Evolutionary conservation across 768 basidiomycete genomes (phyloP), one percentile per base, ranked within the genome.

Genomic region (Lactarius sp.): DNA sequence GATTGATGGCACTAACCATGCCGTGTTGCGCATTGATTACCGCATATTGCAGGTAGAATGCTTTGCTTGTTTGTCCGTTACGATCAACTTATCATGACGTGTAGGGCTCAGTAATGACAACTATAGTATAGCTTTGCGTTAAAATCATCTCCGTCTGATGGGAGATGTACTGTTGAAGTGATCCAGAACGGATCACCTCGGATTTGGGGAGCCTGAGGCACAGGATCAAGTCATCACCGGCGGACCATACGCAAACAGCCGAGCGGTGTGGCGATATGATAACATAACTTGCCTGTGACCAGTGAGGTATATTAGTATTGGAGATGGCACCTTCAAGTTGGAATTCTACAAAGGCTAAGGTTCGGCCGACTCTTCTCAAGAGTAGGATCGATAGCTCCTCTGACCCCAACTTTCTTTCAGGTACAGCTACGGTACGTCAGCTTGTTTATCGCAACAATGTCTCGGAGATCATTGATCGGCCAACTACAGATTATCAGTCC

Each of bases 401-500:
- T 36, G 39, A 34, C 56, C 60, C n/a, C n/a, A 13, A 37, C 67
- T 44, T 36, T 50, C 50, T 61, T 44, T 42, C 61, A 82, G 79
- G 80, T 82, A 39, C 81, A 82, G 67, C 75, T 82, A 53, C 77
- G 79, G 80, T 81, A 71, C 61, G 70, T 59, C 58, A 57, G 62
- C 39, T 56, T 13, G 12, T 47, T 36, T 22, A 42, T 16, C 7
- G 22, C 12, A 27, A 58, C 16, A 27, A 27, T 2, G 27, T 27
- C 27, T 27, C 27, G 22, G 44, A 49, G 3, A 18, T 16, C 36
- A 7, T 27, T 41, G 12, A 44, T 20, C 4, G 18, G 2, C 22
- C 34, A 16, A 22, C 5, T 49, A 67, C 65, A 94, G 91, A 62
- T 80, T 95, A 39, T 90, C 91, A 0, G 88, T 94, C 22, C 92